phyloP scores from a whole-genome alignment of 345 rosid species.

The Atalantia buxifolia region DNA sequence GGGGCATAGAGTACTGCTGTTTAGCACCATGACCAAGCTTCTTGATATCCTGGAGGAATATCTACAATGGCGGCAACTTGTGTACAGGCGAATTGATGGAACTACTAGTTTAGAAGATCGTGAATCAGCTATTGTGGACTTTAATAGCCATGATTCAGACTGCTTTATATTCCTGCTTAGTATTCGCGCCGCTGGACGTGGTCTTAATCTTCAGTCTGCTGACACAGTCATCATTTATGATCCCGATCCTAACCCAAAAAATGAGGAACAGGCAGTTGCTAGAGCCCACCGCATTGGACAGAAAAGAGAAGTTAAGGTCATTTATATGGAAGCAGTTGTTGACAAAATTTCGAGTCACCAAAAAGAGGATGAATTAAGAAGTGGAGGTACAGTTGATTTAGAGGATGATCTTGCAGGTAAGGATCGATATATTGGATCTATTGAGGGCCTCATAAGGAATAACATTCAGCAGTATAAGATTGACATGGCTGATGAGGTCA shows the following conservation, averaged over 20 bases:
- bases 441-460: slow-evolving; percentile 98
- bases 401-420: slow-evolving; percentile 99
- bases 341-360: slow-evolving; percentile 86
- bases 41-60: slow-evolving; percentile 98
- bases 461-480: slow-evolving; percentile 99
- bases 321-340: slow-evolving; percentile 99
- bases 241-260: slow-evolving; percentile 99
- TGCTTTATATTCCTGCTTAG: slow-evolving; percentile 97
- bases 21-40: slow-evolving; percentile 99
- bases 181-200: slow-evolving; percentile 99
- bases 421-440: slow-evolving; percentile 96
- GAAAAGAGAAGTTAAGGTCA: slow-evolving; percentile 93
- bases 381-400: slow-evolving; percentile 74
- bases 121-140: slow-evolving; percentile 98
- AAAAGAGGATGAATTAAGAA: slow-evolving; percentile 90
- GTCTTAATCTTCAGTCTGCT: slow-evolving; percentile 99
- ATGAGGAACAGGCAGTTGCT: slow-evolving; percentile 99
- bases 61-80: slow-evolving; percentile 87
- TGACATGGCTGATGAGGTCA: slow-evolving; percentile 99
- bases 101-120: slow-evolving; percentile 99
- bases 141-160: slow-evolving; percentile 77
- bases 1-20: slow-evolving; percentile 94
- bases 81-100: slow-evolving; percentile 97
- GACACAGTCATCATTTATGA: slow-evolving; percentile 98
- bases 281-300: slow-evolving; percentile 99